phyloP scores from a whole-genome alignment of 2,329 filamentous ascomycete genomes.

The Ophiocordyceps sinensis region DNA sequence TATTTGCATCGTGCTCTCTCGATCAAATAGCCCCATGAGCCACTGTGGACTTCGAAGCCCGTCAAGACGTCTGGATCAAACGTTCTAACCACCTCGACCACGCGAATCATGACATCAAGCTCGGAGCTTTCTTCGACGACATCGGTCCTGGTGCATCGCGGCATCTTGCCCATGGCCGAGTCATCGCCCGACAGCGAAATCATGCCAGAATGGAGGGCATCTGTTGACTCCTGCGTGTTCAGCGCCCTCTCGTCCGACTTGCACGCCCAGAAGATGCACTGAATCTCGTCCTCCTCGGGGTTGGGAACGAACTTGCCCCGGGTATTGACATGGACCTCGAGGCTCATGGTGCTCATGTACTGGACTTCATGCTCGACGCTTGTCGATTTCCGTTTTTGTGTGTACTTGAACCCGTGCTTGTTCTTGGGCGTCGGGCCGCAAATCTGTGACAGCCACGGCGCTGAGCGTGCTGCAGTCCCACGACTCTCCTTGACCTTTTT shows the following conservation, averaged over 20 bases:
- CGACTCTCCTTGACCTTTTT: constrained; percentile 7
- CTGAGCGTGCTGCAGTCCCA: constrained; percentile 10
- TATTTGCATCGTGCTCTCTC: constrained; percentile 78
- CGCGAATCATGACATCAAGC: constrained; percentile 68
- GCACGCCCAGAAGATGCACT: constrained; percentile 81
- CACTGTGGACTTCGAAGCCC: constrained; percentile 86
- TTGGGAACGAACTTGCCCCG: constrained; percentile 70
- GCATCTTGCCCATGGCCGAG: constrained; percentile 43
- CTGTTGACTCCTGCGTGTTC: constrained; percentile 24
- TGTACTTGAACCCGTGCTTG: constrained; percentile 73
- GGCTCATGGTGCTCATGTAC: constrained; percentile 93
- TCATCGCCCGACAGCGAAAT: constrained; percentile 54
- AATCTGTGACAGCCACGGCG: constrained; percentile 59
- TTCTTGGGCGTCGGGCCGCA: constrained; percentile 76
- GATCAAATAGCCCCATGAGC: constrained; percentile 91
- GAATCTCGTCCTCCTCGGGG: constrained; percentile 77
- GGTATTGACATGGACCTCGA: constrained; percentile 86
- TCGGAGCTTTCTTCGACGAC: constrained; percentile 66
- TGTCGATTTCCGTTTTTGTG: constrained; percentile 58
- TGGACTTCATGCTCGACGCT: constrained; percentile 72
- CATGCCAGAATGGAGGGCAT: constrained; percentile 51
- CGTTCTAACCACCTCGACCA: constrained; percentile 72
- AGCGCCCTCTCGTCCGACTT: constrained; percentile 49
- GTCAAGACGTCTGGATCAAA: constrained; percentile 87
- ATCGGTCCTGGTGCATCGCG: constrained; percentile 44